phyloP scores from a whole-genome alignment of 495 filamentous ascomycete genomes.

The Trichoderma virens region DNA sequence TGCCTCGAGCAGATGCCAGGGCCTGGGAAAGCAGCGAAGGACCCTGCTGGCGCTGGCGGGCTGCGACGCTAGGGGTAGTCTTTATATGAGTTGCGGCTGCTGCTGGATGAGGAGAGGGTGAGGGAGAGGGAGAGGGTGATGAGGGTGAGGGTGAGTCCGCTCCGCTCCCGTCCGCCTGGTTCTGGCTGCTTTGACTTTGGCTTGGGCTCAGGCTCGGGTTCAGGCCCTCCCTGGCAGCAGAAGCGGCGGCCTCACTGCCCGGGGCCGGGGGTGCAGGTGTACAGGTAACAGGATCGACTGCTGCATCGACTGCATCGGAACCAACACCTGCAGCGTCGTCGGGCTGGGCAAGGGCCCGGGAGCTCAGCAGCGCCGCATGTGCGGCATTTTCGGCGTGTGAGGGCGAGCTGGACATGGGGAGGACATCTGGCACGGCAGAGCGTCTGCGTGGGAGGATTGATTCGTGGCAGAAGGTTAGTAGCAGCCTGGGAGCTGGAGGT shows the following conservation, averaged over 20 bases:
- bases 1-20: constrained; percentile 45
- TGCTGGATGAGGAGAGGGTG: constrained; percentile 22
- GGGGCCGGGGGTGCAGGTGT: background rate
- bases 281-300: no score
- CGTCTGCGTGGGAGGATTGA: constrained; percentile 20
- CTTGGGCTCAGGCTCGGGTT: constrained; percentile 18
- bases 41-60: constrained; percentile 30
- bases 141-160: no score
- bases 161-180: constrained; percentile 16
- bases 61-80: constrained; percentile 29
- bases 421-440: constrained; percentile 36
- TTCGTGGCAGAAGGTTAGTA: constrained; percentile 8
- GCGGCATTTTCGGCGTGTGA: constrained; percentile 40
- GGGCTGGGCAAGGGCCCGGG: constrained; percentile 11
- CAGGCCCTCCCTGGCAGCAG: constrained; percentile 20
- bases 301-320: background rate
- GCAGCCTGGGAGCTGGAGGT: background rate
- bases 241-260: constrained; percentile 10
- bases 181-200: constrained; percentile 22
- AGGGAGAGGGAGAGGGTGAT: constrained; percentile 21
- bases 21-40: constrained; percentile 44
- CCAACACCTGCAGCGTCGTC: constrained; percentile 4
- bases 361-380: constrained; percentile 39
- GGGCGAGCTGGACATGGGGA: constrained; percentile 43
- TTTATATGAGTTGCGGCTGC: constrained; percentile 35